These are phyloP conservation scores for Sclerotinia minor DNA, from an alignment of 2,329 filamentous ascomycete species.

Conservation along the genomic window DNA sequence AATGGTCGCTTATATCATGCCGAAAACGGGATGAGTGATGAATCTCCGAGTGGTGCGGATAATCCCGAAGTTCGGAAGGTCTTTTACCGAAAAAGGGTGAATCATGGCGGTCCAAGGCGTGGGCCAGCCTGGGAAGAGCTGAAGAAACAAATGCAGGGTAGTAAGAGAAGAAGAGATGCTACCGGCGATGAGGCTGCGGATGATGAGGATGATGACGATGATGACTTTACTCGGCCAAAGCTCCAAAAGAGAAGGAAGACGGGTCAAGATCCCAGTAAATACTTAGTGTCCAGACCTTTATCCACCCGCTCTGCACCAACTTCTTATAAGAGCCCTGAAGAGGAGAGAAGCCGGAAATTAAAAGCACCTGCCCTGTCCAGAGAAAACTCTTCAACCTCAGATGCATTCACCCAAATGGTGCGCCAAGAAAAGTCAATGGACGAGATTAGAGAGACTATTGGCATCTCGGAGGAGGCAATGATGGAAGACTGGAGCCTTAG, in stretches of 20 bases:
- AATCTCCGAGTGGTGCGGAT: background rate
- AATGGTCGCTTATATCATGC: background rate
- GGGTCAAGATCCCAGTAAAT: background rate
- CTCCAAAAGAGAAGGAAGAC: background rate
- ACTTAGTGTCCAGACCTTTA: background rate
- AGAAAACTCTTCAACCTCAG: background rate
- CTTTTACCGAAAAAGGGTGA: background rate
- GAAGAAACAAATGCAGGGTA: background rate
- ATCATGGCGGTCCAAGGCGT: slow-evolving; percentile 6
- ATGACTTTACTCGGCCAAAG: background rate
- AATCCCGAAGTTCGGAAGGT: background rate
- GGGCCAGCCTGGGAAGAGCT: slow-evolving; percentile 9
- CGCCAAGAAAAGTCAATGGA: background rate
- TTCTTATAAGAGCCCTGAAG: background rate
- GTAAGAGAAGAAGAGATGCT: background rate
- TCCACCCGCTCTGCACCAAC: background rate
- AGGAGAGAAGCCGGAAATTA: background rate
- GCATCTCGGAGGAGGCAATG: background rate
- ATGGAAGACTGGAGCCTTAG: slow-evolving; percentile 6
- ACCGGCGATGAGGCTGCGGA: background rate
- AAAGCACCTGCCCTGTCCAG: background rate
- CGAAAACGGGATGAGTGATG: background rate
- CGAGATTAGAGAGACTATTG: background rate
- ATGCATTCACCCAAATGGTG: background rate
- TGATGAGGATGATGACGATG: background rate